Evolutionary conservation across 108 stramenopile genomes (phyloP), one percentile per base, ranked within the genome.

Genomic region (Nitzschia sp.): DNA sequence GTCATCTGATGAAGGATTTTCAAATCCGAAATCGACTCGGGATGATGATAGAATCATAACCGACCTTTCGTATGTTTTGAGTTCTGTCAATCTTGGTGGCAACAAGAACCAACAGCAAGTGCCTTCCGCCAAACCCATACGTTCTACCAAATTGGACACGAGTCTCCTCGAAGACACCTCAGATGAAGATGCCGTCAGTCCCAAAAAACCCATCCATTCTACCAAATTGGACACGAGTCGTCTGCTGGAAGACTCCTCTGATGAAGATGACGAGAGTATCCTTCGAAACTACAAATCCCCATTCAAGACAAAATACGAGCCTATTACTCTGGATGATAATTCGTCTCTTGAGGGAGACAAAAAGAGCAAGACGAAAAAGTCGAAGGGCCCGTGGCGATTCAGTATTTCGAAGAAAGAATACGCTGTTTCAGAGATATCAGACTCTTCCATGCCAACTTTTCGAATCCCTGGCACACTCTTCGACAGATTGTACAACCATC

Each of bases 401-500:
- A 62, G 63, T 27, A 65, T 54, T 8, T 19, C 28, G 22, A 59
- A 27, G 35, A 35, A 68, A 25, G 66, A 53, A 35, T 71, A 66
- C 41, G 32, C 66, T 16, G 26, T 78, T 23, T 46, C 53, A 1
- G 47, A 44, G 26, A 65, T 52, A 1, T 22, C 25, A 19, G 69
- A 46, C 3, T 53, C 57, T 2, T 62, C 50, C 8, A 84, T 87
- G 80, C 88, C 88, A 15, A 77, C 81, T 4, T 75, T 91, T 26
- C 59, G 72, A 13, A 50, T 91, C 27, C 87, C 88, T 13, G 33
- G 62, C 2, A 15, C 59, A 1, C 60, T 90, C 3, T 93, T 83
- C 64, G 64, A 87, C 1, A 73, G 63, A 53, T 84, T 97, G 11
- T 94, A 79, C 68, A 75, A 66, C 6, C 90, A 92, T 77, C 95